A percentile compares a stretch with the other conserved stretches of the same genome.
Evolutionary conservation across 2,329 filamentous ascomycete genomes (phyloP).

Genomic region (Fusarium fujikuroi): DNA sequence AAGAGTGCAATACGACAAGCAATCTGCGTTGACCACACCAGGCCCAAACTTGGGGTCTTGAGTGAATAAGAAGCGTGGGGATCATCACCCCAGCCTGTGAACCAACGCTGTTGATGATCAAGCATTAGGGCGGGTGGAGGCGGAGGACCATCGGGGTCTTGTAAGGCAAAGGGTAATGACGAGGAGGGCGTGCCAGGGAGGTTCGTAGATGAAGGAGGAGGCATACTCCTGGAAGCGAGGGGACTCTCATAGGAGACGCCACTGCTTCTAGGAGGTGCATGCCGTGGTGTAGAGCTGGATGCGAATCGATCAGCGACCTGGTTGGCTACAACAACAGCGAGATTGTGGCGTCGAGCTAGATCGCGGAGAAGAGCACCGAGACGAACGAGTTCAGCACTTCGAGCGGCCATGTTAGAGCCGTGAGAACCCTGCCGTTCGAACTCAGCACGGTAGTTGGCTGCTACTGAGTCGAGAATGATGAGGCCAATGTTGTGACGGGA

Average conservation of each 20-base stretch:
- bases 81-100: constrained; percentile 92
- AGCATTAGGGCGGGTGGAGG: constrained; percentile 71
- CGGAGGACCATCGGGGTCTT: constrained; percentile 46
- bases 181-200: constrained; percentile 52
- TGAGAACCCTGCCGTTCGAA: constrained; percentile 70
- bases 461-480: constrained; percentile 88
- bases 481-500: constrained; percentile 80
- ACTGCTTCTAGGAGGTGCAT: constrained; percentile 38
- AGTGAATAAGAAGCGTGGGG: constrained; percentile 58
- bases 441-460: constrained; percentile 94
- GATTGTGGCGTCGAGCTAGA: constrained; percentile 76
- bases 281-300: constrained; percentile 37
- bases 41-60: constrained; percentile 87
- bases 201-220: constrained; percentile 44
- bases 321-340: constrained; percentile 92
- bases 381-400: constrained; percentile 80
- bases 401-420: constrained; percentile 74
- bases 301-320: constrained; percentile 91
- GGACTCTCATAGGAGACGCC: constrained; percentile 58
- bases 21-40: constrained; percentile 93
- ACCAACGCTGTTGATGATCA: constrained; percentile 92
- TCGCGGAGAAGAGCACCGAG: constrained; percentile 80
- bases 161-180: constrained; percentile 51
- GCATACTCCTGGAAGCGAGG: constrained; percentile 58
- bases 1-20: constrained; percentile 83